Conservation (phyloP, 139 green algal species). For the Eudorina sp. region DNA sequence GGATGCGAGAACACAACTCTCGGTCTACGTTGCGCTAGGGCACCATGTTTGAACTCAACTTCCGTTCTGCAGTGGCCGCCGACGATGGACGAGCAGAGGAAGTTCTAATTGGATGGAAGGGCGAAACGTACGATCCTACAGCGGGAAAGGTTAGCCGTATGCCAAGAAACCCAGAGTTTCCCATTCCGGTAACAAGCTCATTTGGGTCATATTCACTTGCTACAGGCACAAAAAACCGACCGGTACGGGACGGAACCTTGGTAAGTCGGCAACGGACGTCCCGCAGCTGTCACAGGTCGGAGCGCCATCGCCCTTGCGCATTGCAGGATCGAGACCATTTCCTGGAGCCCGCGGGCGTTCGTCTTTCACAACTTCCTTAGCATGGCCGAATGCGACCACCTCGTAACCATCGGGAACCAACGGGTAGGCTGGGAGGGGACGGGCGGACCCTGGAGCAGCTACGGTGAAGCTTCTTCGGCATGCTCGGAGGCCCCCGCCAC, state of each 20-base stretch:
- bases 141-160: background rate
- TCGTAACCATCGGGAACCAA: background rate
- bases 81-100: constrained; percentile 15
- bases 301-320: background rate
- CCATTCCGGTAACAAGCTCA: background rate
- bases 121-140: constrained; percentile 22
- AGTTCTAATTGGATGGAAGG: constrained; percentile 36
- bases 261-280: background rate
- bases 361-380: constrained; percentile 53
- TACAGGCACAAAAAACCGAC: constrained; percentile 18
- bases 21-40: no score
- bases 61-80: background rate
- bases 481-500: no score
- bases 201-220: background rate
- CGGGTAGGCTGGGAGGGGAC: constrained; percentile 41
- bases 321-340: constrained; percentile 47
- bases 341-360: constrained; percentile 48
- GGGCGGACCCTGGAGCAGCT: no score
- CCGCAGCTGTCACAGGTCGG: background rate
- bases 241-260: constrained; percentile 23
- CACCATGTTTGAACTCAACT: background rate
- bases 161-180: no score
- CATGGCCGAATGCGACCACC: constrained; percentile 50
- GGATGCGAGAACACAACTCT: background rate
- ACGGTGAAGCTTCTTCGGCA: no score